Evolutionary conservation across 148 eudicot species (phyloP).

Genomic region (Bassia scoparia): DNA sequence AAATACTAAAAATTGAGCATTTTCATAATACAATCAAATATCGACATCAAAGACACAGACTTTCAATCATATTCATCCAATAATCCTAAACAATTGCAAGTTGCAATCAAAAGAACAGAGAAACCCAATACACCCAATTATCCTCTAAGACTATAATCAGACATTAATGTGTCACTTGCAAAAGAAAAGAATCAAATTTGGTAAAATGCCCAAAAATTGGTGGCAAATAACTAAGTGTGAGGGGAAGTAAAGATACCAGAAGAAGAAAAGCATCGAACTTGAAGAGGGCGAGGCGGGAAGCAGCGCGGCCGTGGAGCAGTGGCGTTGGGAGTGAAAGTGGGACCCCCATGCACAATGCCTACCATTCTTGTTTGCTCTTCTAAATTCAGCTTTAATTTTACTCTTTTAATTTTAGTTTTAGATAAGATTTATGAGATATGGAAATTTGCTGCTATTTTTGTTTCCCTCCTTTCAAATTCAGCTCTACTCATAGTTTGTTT

Average conservation of each 20-base stretch:
- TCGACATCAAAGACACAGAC: too few species aligned
- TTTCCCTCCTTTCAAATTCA: too few species aligned
- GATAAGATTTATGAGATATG: too few species aligned
- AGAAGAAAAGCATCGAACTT: conserved; percentile 31
- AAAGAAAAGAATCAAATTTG: background rate
- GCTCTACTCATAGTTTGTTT: too few species aligned
- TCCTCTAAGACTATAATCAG: background rate
- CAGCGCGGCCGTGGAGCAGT: conserved; percentile 21
- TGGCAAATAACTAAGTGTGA: background rate
- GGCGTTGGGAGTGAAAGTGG: conserved; percentile 22
- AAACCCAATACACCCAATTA: background rate
- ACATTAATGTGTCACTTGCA: background rate
- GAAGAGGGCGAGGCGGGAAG: background rate
- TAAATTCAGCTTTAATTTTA: too few species aligned
- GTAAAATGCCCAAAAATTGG: background rate
- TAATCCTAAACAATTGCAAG: background rate
- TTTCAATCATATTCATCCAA: background rate
- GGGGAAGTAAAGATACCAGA: conserved; percentile 19
- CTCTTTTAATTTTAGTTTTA: too few species aligned
- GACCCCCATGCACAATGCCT: conserved; percentile 26
- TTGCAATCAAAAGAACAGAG: background rate
- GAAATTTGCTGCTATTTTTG: too few species aligned
- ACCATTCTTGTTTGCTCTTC: conserved; percentile 10
- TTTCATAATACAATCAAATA: too few species aligned
- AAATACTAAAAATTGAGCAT: too few species aligned